Conservation (phyloP, 768 basidiomycete genomes). For the Coprinellus micaceus region DNA sequence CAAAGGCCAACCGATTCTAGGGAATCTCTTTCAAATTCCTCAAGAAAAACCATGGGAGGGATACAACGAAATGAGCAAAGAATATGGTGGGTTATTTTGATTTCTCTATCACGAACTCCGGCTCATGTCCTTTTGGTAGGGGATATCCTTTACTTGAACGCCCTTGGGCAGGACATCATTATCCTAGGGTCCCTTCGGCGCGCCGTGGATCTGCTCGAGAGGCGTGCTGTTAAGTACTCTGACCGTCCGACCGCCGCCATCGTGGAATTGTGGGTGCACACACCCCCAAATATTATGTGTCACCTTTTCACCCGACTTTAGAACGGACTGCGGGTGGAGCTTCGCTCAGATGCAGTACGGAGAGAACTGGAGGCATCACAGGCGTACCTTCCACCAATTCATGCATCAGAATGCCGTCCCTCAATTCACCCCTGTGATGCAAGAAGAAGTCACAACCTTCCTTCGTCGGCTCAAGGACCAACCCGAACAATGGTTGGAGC, state of each 20-base stretch:
- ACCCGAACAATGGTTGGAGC: constrained; percentile 20
- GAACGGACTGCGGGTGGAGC: constrained; percentile 36
- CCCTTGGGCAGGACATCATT: neutral
- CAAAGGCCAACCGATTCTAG: neutral
- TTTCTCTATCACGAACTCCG: no score
- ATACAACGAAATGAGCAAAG: neutral
- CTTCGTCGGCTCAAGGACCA: constrained; percentile 34
- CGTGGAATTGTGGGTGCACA: constrained; percentile 4
- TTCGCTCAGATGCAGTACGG: constrained; percentile 34
- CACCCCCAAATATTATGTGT: neutral
- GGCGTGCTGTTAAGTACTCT: constrained; percentile 9
- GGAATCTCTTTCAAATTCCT: neutral
- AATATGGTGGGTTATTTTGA: neutral
- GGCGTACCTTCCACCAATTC: constrained; percentile 41
- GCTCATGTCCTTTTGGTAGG: neutral
- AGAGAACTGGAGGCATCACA: constrained; percentile 38
- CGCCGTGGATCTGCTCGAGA: constrained; percentile 1
- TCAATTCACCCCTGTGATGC: constrained; percentile 36
- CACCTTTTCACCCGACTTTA: neutral
- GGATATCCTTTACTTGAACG: constrained; percentile 6
- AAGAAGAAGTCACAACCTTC: constrained; percentile 34
- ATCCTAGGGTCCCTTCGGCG: neutral
- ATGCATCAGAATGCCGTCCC: constrained; percentile 33
- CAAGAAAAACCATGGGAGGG: neutral
- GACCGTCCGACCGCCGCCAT: constrained; percentile 1